Percentiles rank a stretch among this genome's conserved stretches.
Conservation (phyloP, 1,284 basidiomycete species). For the Leccinum solheimii region DNA sequence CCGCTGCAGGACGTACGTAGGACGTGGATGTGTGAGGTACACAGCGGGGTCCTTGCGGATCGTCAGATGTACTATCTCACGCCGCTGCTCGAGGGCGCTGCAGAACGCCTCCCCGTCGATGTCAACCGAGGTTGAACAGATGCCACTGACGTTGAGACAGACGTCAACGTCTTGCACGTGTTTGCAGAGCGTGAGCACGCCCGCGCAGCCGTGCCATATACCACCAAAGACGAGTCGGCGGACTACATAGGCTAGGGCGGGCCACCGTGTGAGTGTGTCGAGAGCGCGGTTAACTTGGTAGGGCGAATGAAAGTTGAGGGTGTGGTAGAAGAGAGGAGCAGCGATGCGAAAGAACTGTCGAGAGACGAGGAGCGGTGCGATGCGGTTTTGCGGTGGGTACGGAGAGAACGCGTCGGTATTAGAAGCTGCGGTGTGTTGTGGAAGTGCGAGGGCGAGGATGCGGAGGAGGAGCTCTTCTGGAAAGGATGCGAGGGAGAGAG, state of each 20-base stretch:
- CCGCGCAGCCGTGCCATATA: conserved; percentile 30
- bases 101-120: conserved; percentile 43
- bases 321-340: conserved; percentile 52
- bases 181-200: conserved; percentile 35
- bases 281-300: conserved; percentile 42
- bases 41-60: conserved; percentile 48
- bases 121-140: conserved; percentile 13
- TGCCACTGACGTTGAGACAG: conserved; percentile 38
- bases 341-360: conserved; percentile 52
- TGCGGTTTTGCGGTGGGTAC: conserved; percentile 23
- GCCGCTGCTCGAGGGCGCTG: conserved; percentile 38
- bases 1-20: conserved; percentile 43
- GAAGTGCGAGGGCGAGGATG: conserved; percentile 43
- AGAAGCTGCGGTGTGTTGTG: conserved; percentile 27
- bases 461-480: conserved; percentile 59
- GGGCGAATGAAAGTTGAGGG: conserved; percentile 42
- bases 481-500: conserved; percentile 37
- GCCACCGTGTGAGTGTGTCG: conserved; percentile 38
- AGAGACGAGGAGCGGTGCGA: conserved; percentile 46
- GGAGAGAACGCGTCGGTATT: conserved; percentile 33
- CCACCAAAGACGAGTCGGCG: conserved; percentile 40
- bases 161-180: conserved; percentile 44
- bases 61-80: conserved; percentile 43
- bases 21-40: conserved; percentile 52
- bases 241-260: conserved; percentile 40